These are phyloP conservation scores for Plasmopara viticola DNA, from an alignment of 352 stramenopile species.

Conservation along the genomic window DNA sequence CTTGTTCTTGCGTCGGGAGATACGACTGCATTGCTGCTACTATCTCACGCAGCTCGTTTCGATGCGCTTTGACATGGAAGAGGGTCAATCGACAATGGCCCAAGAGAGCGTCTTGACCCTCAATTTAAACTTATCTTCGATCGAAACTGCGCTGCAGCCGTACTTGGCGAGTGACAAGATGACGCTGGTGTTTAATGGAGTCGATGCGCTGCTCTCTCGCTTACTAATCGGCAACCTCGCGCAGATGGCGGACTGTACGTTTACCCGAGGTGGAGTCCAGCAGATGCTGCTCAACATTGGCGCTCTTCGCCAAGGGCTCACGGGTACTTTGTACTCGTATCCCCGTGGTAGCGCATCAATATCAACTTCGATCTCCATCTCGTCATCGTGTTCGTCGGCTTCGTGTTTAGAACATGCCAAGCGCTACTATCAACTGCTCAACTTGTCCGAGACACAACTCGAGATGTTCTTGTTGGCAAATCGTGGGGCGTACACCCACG, in stretches of 20 bases:
- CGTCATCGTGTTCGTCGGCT: conserved; percentile 23
- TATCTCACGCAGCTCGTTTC: conserved; percentile 71
- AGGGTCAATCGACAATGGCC: conserved; percentile 55
- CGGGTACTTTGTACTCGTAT: conserved; percentile 68
- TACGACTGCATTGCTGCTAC: conserved; percentile 69
- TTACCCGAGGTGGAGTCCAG: conserved; percentile 63
- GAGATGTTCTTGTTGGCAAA: conserved; percentile 78
- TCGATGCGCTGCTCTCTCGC: conserved; percentile 55
- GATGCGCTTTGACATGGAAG: conserved; percentile 50
- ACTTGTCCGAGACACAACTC: conserved; percentile 65
- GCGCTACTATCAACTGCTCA: conserved; percentile 68
- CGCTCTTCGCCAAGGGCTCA: conserved; percentile 69
- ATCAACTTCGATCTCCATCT: conserved; percentile 11
- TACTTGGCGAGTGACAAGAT: conserved; percentile 75
- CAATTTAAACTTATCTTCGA: conserved; percentile 69
- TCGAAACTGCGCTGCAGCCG: conserved; percentile 67
- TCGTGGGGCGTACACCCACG: conserved; percentile 45
- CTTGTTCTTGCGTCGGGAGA: conserved; percentile 69
- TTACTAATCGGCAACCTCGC: conserved; percentile 60
- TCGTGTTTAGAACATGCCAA: conserved; percentile 76
- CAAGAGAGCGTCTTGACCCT: conserved; percentile 67
- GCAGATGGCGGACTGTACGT: conserved; percentile 53
- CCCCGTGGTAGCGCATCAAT: conserved; percentile 34
- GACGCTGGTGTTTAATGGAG: conserved; percentile 58
- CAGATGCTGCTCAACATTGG: conserved; percentile 78